phyloP scores from a whole-genome alignment of 2,329 filamentous ascomycete species.

The Stemphylium lycopersici region DNA sequence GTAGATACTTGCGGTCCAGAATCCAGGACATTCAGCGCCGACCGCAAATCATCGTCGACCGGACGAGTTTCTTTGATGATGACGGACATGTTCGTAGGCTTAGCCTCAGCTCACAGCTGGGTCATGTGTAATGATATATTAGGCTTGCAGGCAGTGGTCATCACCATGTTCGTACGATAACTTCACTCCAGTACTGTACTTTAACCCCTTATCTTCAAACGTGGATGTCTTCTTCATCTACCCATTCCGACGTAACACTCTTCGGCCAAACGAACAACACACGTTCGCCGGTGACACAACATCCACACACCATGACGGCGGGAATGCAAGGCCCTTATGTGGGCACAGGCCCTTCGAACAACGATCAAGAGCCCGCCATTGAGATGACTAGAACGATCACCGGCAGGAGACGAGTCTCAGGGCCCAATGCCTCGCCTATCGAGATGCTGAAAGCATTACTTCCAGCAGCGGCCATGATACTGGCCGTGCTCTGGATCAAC shows the following conservation, averaged over 20 bases:
- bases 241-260: background rate
- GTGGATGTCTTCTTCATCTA: too few species aligned
- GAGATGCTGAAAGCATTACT: conserved; percentile 16
- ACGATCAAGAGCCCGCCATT: too few species aligned
- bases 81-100: background rate
- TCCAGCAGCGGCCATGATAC: conserved; percentile 17
- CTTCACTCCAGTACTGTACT: too few species aligned
- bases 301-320: background rate
- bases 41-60: too few species aligned
- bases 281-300: background rate
- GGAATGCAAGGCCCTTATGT: too few species aligned
- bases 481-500: conserved; percentile 21
- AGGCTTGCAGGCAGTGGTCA: background rate
- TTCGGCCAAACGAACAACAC: background rate
- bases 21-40: too few species aligned
- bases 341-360: too few species aligned
- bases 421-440: background rate
- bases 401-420: background rate
- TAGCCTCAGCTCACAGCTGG: background rate
- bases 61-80: too few species aligned
- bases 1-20: too few species aligned
- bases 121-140: background rate
- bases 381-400: background rate
- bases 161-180: too few species aligned
- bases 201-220: too few species aligned